These are phyloP conservation scores for Erigeron philadelphicus DNA, from an alignment of 140 eudicot species.

Conservation along the genomic window DNA sequence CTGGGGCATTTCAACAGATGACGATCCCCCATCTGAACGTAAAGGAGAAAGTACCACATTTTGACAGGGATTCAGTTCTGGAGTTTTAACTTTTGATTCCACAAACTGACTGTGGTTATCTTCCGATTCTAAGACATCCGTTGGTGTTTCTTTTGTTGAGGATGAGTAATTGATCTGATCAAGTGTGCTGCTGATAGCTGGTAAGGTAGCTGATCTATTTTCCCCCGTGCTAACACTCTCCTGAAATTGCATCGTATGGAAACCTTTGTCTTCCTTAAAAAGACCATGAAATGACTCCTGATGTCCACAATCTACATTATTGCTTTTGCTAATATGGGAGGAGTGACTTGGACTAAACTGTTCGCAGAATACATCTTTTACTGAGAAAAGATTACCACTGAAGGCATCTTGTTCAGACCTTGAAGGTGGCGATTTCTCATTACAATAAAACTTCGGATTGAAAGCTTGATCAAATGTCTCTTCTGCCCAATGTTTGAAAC, in stretches of 20 bases:
- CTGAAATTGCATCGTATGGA: constrained; percentile 20
- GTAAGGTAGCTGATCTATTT: constrained; percentile 26
- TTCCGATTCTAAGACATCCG: constrained; percentile 27
- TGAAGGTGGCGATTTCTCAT: constrained; percentile 24
- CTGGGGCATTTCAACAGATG: constrained; percentile 35
- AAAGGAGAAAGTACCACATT: constrained; percentile 28
- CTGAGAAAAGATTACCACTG: constrained; percentile 30
- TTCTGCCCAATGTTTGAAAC: constrained; percentile 29
- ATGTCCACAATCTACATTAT: constrained; percentile 20
- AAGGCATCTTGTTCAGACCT: constrained; percentile 31
- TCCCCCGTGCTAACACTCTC: constrained; percentile 33
- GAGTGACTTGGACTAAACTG: constrained; percentile 28
- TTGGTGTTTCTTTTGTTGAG: constrained; percentile 28
- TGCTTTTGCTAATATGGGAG: constrained; percentile 20
- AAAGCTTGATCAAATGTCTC: constrained; percentile 26
- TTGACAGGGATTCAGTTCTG: constrained; percentile 28
- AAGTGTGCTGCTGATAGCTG: constrained; percentile 28
- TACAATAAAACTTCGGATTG: constrained; percentile 15
- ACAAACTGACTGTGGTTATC: constrained; percentile 29
- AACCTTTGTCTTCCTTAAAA: constrained; percentile 28
- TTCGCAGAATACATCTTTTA: constrained; percentile 23
- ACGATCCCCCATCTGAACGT: constrained; percentile 44
- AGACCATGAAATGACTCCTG: constrained; percentile 23
- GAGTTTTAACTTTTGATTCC: constrained; percentile 35
- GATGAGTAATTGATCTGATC: constrained; percentile 38